These are phyloP conservation scores for Rhizopus stolonifer DNA, from an alignment of 371 early-diverging fungal genomes.

Conservation along the genomic window DNA sequence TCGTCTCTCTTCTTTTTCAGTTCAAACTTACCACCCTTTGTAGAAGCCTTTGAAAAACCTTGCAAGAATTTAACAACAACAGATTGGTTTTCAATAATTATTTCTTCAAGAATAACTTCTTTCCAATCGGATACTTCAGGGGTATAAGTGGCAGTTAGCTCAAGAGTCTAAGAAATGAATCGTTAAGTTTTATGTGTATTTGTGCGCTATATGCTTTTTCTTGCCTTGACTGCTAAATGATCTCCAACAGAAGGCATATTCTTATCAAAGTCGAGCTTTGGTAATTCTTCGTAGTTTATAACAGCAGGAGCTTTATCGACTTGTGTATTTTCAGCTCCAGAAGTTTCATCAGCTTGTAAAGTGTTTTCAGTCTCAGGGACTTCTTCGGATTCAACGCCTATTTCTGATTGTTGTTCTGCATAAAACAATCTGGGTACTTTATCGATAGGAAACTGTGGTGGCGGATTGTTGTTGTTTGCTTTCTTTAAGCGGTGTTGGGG, in stretches of 20 bases:
- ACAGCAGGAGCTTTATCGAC: too few species aligned
- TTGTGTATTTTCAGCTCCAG: too few species aligned
- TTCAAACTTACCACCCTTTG: slow-evolving; percentile 32
- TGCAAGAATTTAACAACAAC: slow-evolving; percentile 9
- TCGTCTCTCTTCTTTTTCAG: slow-evolving; percentile 14
- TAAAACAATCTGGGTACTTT: slow-evolving; percentile 17
- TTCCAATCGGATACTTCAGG: slow-evolving; percentile 35
- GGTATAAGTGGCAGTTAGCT: slow-evolving; percentile 15
- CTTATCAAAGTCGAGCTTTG: slow-evolving; percentile 7
- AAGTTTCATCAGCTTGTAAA: background rate
- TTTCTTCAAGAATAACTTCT: slow-evolving; percentile 12
- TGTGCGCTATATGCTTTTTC: background rate
- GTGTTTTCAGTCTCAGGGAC: background rate
- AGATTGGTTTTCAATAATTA: background rate
- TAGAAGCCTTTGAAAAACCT: slow-evolving; percentile 17
- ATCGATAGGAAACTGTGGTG: slow-evolving; percentile 15
- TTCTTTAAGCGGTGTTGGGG: background rate
- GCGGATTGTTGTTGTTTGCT: background rate
- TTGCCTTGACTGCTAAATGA: slow-evolving; percentile 26
- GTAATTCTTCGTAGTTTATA: slow-evolving; percentile 17
- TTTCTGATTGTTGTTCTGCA: slow-evolving; percentile 7
- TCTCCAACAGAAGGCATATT: slow-evolving; percentile 11
- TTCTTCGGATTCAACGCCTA: background rate
- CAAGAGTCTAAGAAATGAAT: background rate
- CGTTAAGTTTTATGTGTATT: too few species aligned